Conservation (phyloP, 345 rosid species). For the Noccaea bulbosa region DNA sequence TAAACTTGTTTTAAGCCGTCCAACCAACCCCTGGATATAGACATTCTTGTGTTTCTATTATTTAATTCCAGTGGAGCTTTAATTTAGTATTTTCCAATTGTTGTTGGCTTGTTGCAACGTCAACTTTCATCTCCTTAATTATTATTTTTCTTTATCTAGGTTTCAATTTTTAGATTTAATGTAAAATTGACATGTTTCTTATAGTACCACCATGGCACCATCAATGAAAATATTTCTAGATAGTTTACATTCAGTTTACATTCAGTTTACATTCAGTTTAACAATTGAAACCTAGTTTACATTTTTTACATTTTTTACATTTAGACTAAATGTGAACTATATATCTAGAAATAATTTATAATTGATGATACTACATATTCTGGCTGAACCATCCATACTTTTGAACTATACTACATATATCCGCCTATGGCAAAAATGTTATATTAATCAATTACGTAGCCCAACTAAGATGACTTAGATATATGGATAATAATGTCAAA, state of each 20-base stretch:
- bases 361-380: conserved; percentile 1
- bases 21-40: conserved; percentile 27
- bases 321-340: background rate
- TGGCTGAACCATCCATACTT: background rate
- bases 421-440: background rate
- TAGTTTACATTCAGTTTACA: background rate
- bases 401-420: background rate
- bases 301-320: no score
- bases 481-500: conserved; percentile 5
- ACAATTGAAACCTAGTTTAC: no score
- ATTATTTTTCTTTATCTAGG: background rate
- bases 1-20: conserved; percentile 33
- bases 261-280: background rate
- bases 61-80: background rate
- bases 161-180: background rate
- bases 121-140: conserved; percentile 23
- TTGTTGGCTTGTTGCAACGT: conserved; percentile 32
- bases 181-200: no score
- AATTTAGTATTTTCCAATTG: background rate
- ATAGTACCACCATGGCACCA: no score
- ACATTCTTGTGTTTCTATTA: conserved; percentile 18
- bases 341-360: background rate
- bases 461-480: conserved; percentile 23
- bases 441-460: conserved; percentile 1
- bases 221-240: background rate